Percentiles rank a stretch among this genome's conserved stretches.
Conservation (phyloP, 2,329 filamentous ascomycete species). For the Hirsutella rhossiliensis region DNA sequence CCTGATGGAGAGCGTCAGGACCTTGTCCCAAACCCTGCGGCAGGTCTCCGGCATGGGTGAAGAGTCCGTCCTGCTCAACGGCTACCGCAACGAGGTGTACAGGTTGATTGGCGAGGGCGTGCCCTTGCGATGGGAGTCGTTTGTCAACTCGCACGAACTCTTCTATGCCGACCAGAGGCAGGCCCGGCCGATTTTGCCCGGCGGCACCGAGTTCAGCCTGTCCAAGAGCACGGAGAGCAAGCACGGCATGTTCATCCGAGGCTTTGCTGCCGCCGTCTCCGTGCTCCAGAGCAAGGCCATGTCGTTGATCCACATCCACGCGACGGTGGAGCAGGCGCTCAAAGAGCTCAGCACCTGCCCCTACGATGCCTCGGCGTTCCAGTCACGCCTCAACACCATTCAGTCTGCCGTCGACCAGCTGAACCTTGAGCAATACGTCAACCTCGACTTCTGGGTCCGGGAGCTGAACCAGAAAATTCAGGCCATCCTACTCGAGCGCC, state of each 20-base stretch:
- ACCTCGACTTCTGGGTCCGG: slow-evolving; percentile 81
- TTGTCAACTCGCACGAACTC: slow-evolving; percentile 91
- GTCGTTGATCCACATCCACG: slow-evolving; percentile 65
- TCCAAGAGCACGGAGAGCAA: slow-evolving; percentile 65
- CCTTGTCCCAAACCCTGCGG: slow-evolving; percentile 76
- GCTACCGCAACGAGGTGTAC: slow-evolving; percentile 87
- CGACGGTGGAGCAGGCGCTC: slow-evolving; percentile 70
- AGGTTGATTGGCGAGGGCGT: slow-evolving; percentile 74
- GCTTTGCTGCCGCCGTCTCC: slow-evolving; percentile 80
- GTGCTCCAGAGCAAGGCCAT: slow-evolving; percentile 80
- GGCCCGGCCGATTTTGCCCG: slow-evolving; percentile 30
- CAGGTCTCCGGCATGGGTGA: slow-evolving; percentile 77
- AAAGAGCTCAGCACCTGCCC: slow-evolving; percentile 73
- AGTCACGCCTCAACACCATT: slow-evolving; percentile 68
- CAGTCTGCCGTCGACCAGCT: slow-evolving; percentile 92
- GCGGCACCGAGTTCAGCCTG: slow-evolving; percentile 26
- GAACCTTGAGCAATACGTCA: slow-evolving; percentile 91
- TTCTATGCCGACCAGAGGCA: slow-evolving; percentile 43
- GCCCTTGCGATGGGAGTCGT: slow-evolving; percentile 90
- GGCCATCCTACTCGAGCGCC: slow-evolving; percentile 61
- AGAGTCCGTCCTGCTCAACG: slow-evolving; percentile 76
- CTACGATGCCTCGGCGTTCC: slow-evolving; percentile 72
- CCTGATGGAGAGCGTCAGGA: slow-evolving; percentile 97
- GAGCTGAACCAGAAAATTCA: slow-evolving; percentile 82
- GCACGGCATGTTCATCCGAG: slow-evolving; percentile 91